Conservation (phyloP, 495 filamentous ascomycete genomes). For the Schizothecium vesticola region DNA sequence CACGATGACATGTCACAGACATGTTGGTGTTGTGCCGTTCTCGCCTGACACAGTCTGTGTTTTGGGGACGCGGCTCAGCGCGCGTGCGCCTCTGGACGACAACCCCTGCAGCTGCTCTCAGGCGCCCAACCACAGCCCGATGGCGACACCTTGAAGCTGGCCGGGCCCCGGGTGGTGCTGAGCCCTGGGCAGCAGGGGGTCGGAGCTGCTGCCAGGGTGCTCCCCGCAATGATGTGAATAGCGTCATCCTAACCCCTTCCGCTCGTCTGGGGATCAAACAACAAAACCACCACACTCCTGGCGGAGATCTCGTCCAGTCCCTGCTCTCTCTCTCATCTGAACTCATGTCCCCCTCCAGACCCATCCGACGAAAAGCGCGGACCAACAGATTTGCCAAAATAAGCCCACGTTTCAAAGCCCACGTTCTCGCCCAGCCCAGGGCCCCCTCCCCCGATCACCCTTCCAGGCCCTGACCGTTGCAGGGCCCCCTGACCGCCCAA, state of each 20-base stretch:
- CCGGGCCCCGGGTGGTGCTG: background rate
- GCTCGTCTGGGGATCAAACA: slow-evolving; percentile 25
- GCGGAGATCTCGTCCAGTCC: slow-evolving; percentile 6
- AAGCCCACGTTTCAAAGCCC: slow-evolving; percentile 23
- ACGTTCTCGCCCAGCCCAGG: background rate
- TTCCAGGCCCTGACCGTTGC: slow-evolving; percentile 1
- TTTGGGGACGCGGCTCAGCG: slow-evolving; percentile 22
- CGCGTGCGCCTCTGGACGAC: slow-evolving; percentile 16
- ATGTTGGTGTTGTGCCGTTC: slow-evolving; percentile 13
- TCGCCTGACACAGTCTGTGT: slow-evolving; percentile 30
- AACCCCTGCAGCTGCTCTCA: slow-evolving; percentile 23
- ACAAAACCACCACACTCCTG: slow-evolving; percentile 15
- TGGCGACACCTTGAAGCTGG: background rate
- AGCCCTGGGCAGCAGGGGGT: slow-evolving; percentile 17
- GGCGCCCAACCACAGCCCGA: slow-evolving; percentile 1
- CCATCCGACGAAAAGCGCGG: slow-evolving; percentile 15
- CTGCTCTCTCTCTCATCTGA: slow-evolving; percentile 19
- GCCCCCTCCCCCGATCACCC: slow-evolving; percentile 4
- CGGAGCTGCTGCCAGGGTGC: slow-evolving; percentile 23
- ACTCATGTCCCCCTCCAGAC: slow-evolving; percentile 8
- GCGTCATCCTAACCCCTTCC: slow-evolving; percentile 16
- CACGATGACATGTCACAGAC: slow-evolving; percentile 5
- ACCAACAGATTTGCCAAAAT: slow-evolving; percentile 17
- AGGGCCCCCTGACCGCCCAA: slow-evolving; percentile 16
- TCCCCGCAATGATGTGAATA: slow-evolving; percentile 32